A percentile compares a stretch with the other conserved stretches of the same genome.
Evolutionary conservation across 2,329 filamentous ascomycete genomes (phyloP).

Genomic region (Phaeosphaeria sp.): DNA sequence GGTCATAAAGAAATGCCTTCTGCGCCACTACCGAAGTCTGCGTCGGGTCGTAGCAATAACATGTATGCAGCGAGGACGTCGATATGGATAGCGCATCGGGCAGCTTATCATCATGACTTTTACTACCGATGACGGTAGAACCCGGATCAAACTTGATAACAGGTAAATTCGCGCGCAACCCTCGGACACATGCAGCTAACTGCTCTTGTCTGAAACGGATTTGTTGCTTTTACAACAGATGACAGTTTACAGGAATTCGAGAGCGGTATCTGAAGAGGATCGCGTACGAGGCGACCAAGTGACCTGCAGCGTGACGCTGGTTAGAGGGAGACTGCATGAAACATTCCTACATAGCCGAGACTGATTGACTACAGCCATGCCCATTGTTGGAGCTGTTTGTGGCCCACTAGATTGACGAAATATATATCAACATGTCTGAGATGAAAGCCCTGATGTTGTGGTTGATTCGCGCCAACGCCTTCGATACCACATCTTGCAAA

Average conservation of each 20-base stretch:
- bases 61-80: neutral
- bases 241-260: too few relatives aligned
- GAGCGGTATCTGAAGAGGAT: neutral
- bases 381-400: neutral
- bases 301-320: neutral
- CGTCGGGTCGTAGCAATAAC: neutral
- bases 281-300: conserved; percentile 1
- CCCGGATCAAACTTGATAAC: neutral
- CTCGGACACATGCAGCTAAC: neutral
- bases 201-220: neutral
- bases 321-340: neutral
- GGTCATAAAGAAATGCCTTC: neutral
- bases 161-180: neutral
- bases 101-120: neutral
- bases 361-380: neutral
- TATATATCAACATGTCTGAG: neutral
- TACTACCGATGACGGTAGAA: neutral
- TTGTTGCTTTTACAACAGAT: neutral
- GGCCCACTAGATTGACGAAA: neutral
- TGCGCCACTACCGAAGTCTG: neutral
- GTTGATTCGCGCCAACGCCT: neutral
- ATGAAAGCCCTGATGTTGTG: neutral
- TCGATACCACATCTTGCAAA: neutral
- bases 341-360: neutral
- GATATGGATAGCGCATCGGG: neutral